Base-by-base conservation (phyloP, 345 rosid species). In the Heritiera littoralis region DNA sequence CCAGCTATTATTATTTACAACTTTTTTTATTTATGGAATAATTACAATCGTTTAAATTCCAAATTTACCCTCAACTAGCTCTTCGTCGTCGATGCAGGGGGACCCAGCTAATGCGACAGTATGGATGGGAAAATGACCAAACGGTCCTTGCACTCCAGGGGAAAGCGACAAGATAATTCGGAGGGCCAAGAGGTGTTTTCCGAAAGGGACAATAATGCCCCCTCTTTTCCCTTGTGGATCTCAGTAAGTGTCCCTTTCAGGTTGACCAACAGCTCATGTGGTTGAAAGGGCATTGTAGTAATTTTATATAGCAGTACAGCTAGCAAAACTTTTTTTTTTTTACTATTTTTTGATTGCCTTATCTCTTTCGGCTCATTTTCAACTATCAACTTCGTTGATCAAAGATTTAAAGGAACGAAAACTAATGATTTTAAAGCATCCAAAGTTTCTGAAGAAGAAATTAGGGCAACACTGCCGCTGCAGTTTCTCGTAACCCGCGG, bases 241-340 rank as follows among this genome's bases (percentile, higher is more conserved):
- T 60, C 35, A 60, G 43, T 51, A 58, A 58, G 76, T 75, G 79
- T 75, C 83, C 15, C 55, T 68, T 75, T 68, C 79, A 23, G 9
- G 40, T 49, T 43, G 23, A 10, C 66, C 72, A 28, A 74, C 75
- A 74, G 59, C 64, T 59, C 75, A 54, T 30, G 60, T 14, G 43
- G 48, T 41, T 59, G 61, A n/a, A 81, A 63, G 80, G 83, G 46
- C 61, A 77, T 64, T 81, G 2, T 8, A 35, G 78, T 73, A 74
- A 78, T 56, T 56, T 7, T 0, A 12, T 2, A 3, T 28, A 14
- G 2, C 5, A 4, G 12, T 43, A 20, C 75, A 75, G 32, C 28
- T 7, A 7, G 61, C 73, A 49, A 54, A 18, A 14, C 15, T 41
- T 17, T 9, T 3, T 9, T 60, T 23, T 63, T 28, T 23, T 23